Conservation (phyloP, 179 eudicot species). For the Corrigiola litoralis region DNA sequence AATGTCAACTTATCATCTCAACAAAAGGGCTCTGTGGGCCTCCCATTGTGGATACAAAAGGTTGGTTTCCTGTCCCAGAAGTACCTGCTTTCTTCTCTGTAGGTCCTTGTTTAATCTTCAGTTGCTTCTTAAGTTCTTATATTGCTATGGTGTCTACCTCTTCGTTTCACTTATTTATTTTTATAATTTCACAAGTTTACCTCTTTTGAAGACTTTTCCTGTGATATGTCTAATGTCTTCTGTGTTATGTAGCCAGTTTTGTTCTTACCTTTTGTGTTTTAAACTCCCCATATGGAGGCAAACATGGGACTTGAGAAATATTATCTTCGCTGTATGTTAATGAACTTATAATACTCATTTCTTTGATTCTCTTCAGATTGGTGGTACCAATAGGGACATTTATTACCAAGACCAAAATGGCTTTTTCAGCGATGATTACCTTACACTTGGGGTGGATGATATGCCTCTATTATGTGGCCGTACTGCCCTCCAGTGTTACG, state of each 20-base stretch:
- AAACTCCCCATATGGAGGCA: background rate
- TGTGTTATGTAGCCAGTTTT: background rate
- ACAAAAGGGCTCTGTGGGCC: slow-evolving; percentile 41
- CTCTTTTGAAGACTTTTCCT: background rate
- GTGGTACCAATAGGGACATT: slow-evolving; percentile 45
- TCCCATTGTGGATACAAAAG: slow-evolving; percentile 59
- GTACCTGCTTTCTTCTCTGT: background rate
- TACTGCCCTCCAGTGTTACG: slow-evolving; percentile 60
- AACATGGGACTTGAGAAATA: background rate
- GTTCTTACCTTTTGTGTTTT: background rate
- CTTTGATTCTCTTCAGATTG: slow-evolving; percentile 37
- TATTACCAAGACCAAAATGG: slow-evolving; percentile 50
- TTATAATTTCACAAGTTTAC: background rate
- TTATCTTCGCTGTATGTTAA: background rate
- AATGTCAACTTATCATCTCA: slow-evolving; percentile 35
- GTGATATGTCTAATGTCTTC: background rate
- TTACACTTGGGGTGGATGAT: slow-evolving; percentile 55
- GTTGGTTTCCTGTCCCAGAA: slow-evolving; percentile 19
- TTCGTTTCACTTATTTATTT: too few relatives aligned
- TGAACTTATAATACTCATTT: background rate
- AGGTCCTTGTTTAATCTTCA: background rate
- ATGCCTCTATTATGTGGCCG: slow-evolving; percentile 50
- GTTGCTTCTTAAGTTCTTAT: background rate
- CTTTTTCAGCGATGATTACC: slow-evolving; percentile 40
- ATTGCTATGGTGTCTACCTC: background rate